phyloP scores from a whole-genome alignment of 108 stramenopile species.

The Nitzschia sp. region DNA sequence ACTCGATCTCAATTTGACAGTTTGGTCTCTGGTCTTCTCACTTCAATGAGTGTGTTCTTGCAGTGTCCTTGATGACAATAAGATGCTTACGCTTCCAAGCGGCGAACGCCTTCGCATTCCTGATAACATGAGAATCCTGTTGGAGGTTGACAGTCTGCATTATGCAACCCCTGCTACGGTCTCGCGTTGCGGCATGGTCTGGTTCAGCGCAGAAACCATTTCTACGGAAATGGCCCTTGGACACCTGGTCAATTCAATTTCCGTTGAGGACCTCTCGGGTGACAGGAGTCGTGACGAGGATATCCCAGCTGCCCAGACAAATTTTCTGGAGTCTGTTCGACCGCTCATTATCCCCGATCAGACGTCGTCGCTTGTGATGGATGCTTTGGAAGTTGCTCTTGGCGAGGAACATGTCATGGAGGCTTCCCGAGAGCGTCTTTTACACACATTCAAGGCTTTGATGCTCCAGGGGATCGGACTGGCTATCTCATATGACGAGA shows the following conservation, averaged over 20 bases:
- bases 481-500: constrained; percentile 93
- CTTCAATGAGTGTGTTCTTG: neutral
- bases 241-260: constrained; percentile 54
- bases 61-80: constrained; percentile 96
- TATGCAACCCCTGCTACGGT: constrained; percentile 98
- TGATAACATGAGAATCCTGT: constrained; percentile 84
- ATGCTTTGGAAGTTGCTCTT: constrained; percentile 79
- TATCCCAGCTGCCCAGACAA: constrained; percentile 60
- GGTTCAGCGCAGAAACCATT: constrained; percentile 94
- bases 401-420: constrained; percentile 88
- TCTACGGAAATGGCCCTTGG: constrained; percentile 78
- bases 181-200: constrained; percentile 97
- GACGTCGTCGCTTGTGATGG: constrained; percentile 70
- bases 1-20: neutral
- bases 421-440: constrained; percentile 78
- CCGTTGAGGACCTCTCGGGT: constrained; percentile 47
- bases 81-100: constrained; percentile 92
- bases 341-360: constrained; percentile 58
- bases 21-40: neutral
- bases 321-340: constrained; percentile 71
- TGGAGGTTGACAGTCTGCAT: constrained; percentile 94
- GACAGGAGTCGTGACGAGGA: constrained; percentile 41
- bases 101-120: constrained; percentile 93
- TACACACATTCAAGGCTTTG: constrained; percentile 86
- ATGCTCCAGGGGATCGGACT: constrained; percentile 86